Percentiles rank a stretch among this genome's conserved stretches.
phyloP scores from a whole-genome alignment of 805 yeast genomes.

The Yarrowia divulgata region DNA sequence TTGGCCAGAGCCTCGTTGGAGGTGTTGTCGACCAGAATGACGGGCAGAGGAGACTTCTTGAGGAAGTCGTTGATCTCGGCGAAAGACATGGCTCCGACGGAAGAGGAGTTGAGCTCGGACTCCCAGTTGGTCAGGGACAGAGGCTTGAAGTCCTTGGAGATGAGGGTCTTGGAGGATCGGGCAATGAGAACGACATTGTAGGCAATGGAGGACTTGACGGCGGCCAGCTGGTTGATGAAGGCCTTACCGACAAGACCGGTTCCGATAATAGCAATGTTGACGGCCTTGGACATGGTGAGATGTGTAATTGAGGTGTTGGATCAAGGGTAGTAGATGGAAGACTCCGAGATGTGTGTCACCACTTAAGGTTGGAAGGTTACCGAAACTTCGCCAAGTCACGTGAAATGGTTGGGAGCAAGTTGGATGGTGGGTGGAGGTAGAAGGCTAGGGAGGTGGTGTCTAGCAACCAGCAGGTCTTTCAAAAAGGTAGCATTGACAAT shows the following conservation, averaged over 20 bases:
- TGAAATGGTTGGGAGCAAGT: constrained; percentile 24
- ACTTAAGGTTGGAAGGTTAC: constrained; percentile 14
- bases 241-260: constrained; percentile 97
- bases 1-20: constrained; percentile 80
- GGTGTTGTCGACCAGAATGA: constrained; percentile 92
- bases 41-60: constrained; percentile 71
- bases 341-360: neutral
- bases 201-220: constrained; percentile 60
- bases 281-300: constrained; percentile 37
- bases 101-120: constrained; percentile 55
- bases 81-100: constrained; percentile 60
- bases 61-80: constrained; percentile 68
- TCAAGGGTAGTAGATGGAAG: constrained; percentile 7
- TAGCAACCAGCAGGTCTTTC: too few species aligned
- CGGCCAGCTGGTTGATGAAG: constrained; percentile 78
- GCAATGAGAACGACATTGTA: constrained; percentile 85
- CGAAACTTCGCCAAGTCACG: constrained; percentile 51
- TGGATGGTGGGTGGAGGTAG: too few species aligned
- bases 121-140: constrained; percentile 69
- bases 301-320: constrained; percentile 6
- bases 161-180: constrained; percentile 71
- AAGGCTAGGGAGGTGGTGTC: too few species aligned
- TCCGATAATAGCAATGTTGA: constrained; percentile 47
- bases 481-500: too few species aligned
- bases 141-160: constrained; percentile 73